Base-by-base conservation (phyloP, 148 eudicot genomes). In the Cornus florida region DNA sequence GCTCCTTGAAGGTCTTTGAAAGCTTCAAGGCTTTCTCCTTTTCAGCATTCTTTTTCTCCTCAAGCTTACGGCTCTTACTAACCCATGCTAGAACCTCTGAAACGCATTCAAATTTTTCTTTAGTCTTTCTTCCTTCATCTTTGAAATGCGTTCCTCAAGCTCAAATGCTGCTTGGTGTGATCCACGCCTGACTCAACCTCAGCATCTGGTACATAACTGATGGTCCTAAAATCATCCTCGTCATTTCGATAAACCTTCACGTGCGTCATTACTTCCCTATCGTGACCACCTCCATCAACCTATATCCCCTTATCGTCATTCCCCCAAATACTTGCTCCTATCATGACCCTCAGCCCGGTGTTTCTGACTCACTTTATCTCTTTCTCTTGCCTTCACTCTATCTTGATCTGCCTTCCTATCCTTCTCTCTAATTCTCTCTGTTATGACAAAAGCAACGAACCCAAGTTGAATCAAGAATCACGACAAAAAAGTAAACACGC, bases 1-100 rank as follows among this genome's bases (percentile, higher is more conserved):
- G 99, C 89, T 96, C 99, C 80, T 89, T 95, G 53, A 96, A 88
- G 59, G 90, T 83, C 89, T 84, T 96, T 20, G 97, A 93, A 38
- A 86, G 88, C 81, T 83, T 90, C 88, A 90, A 76, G 19, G 97
- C 98, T 78, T 91, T 96, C 88, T 86, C 90, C 87, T 87, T 92
- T 59, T 90, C 98, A 31, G 79, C 80, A 65, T 67, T 90, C 82
- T 70, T 88, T 79, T 86, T 95, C 80, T 89, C 98, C 82, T 90
- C 95, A 69, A 96, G 69, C 82, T 91, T 93, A 39, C 98, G 94
- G 79, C 94, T 92, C 85, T 70, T 96, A 82, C 67, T 84, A 69
- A 96, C 98, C 99, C 99, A 96, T n/a, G 95, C 60, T 66, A 28
- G 28, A 28, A 28, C 28, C 28, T 28, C 28, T 0, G 90, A 86